These are phyloP conservation scores for Salix exigua DNA, from an alignment of 345 rosid species.

Conservation along the genomic window DNA sequence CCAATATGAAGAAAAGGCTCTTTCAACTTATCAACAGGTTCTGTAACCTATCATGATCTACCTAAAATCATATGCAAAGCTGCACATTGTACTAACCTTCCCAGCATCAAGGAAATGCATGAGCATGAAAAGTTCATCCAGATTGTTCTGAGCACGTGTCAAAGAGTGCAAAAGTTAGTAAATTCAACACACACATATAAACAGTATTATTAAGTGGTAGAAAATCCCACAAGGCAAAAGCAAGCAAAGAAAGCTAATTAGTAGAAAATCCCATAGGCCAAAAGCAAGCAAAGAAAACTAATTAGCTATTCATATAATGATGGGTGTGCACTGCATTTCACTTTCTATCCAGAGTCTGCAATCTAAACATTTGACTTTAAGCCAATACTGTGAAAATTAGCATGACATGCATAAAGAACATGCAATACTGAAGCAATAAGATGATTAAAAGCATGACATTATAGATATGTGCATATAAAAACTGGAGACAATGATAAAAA, in stretches of 20 bases:
- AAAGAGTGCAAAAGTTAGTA: constrained; percentile 21
- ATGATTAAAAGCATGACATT: neutral
- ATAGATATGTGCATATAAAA: neutral
- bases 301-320: neutral
- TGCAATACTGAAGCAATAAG: neutral
- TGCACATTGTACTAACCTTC: constrained; percentile 52
- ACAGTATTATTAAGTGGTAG: neutral
- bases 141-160: constrained; percentile 77
- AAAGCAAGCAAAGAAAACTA: too few relatives aligned
- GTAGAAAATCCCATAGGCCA: too few relatives aligned
- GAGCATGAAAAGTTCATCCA: constrained; percentile 99
- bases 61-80: constrained; percentile 5
- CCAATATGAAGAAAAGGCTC: constrained; percentile 14
- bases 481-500: neutral
- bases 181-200: constrained; percentile 3
- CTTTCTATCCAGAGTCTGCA: neutral
- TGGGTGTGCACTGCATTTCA: neutral
- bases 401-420: neutral
- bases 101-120: constrained; percentile 99
- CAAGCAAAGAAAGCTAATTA: neutral
- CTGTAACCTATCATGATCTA: constrained; percentile 10
- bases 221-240: neutral
- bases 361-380: neutral
- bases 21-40: constrained; percentile 8
- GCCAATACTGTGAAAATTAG: neutral